Base-by-base conservation (phyloP, 345 rosid species). In the Brassica carinata region DNA sequence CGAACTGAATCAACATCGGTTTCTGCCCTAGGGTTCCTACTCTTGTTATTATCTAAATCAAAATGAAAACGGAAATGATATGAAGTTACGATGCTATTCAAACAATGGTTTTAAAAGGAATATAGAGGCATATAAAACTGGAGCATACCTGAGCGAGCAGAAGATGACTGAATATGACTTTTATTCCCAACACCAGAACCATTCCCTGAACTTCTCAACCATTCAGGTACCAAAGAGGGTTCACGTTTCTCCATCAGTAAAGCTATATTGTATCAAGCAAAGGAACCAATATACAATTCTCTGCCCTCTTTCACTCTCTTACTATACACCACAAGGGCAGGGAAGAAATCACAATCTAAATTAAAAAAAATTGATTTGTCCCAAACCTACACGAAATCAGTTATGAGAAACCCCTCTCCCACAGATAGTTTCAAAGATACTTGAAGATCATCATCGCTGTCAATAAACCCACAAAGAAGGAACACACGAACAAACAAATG, bases 151-250 rank as follows among this genome's bases (percentile, higher is more conserved):
- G 91, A 80, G 61, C 79, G 87, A 64, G 92, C 81, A 87, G 91
- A 78, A 83, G 92, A 85, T 40, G 93, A 83, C 0, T 81, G 74
- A 58, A 85, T 79, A 59, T 75, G 83, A 77, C 85, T 88, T 84
- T 74, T 82, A 78, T 87, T 87, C 84, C 92, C 85, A 85, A 81
- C 86, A 48, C 92, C 89, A 18, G 87, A 80, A 81, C 85, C 90
- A 87, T 87, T 78, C 77, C 93, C 91, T 84, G 87, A 76, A 76
- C 78, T 91, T 87, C 85, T 90, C 90, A 93, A 76, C 98, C 97
- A 93, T 88, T 93, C 93, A 77, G 98, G 97, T 69, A 79, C 90
- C 84, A 93, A 87, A 67, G 93, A 38, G 61, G 88, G 95, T 85
- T 93, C 97, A 85, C 87, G 88, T 90, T 83, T 86, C 73, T 89